Percentiles rank a stretch among this genome's conserved stretches.
phyloP scores from a whole-genome alignment of 2,329 filamentous ascomycete genomes.

The Fusarium sp. region DNA sequence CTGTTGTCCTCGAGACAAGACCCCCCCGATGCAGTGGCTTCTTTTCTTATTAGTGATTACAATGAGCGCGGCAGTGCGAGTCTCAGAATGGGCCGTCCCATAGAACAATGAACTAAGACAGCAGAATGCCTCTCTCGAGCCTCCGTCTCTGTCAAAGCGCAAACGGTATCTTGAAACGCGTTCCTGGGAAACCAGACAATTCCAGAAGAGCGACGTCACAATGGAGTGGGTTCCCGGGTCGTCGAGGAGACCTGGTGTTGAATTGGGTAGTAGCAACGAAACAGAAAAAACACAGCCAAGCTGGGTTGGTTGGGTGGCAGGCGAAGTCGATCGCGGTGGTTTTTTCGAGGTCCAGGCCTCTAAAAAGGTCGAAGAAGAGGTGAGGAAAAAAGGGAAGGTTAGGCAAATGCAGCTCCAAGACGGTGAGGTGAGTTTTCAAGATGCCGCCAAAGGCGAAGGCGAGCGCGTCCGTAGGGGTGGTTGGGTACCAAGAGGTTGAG shows the following conservation, averaged over 20 bases:
- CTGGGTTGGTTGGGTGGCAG: background rate
- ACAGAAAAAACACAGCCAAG: constrained; percentile 11
- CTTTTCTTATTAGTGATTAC: constrained; percentile 31
- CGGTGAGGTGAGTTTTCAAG: background rate
- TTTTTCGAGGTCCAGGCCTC: background rate
- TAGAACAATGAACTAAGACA: constrained; percentile 35
- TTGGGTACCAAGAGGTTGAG: constrained; percentile 4
- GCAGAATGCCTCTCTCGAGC: constrained; percentile 24
- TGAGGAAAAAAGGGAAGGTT: constrained; percentile 15
- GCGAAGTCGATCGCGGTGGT: background rate
- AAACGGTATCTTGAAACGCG: constrained; percentile 17
- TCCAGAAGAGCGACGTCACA: constrained; percentile 12
- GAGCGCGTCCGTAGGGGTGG: constrained; percentile 1
- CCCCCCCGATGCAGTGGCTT: background rate
- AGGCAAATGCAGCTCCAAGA: constrained; percentile 2
- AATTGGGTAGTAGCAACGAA: constrained; percentile 17
- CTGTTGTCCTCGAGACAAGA: background rate
- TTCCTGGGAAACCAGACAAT: constrained; percentile 24
- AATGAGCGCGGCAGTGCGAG: constrained; percentile 25
- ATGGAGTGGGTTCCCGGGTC: constrained; percentile 2
- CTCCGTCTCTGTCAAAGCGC: constrained; percentile 22
- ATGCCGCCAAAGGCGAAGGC: background rate
- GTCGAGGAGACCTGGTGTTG: constrained; percentile 19
- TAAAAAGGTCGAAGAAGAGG: constrained; percentile 3
- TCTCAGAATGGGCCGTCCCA: constrained; percentile 24